A percentile compares a stretch with the other conserved stretches of the same genome.
Conservation (phyloP, 306 rosid genomes). For the Vigna trinervia region DNA sequence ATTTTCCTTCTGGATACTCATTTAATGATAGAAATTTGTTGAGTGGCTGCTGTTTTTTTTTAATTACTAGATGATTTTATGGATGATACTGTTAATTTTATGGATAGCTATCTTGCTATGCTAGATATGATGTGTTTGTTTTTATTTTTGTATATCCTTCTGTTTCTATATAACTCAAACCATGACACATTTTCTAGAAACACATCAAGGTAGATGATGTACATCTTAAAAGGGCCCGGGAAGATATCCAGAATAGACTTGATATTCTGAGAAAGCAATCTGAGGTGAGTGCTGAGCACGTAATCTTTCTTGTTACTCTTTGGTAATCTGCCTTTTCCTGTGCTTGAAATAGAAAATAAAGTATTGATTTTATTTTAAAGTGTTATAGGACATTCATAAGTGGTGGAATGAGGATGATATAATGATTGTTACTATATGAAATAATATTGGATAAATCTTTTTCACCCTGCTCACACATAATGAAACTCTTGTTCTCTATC, state of each 20-base stretch:
- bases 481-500: slow-evolving; percentile 9
- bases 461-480: neutral
- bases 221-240: slow-evolving; percentile 70
- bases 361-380: slow-evolving; percentile 20
- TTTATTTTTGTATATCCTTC: slow-evolving; percentile 26
- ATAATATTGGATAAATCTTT: slow-evolving; percentile 34
- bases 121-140: slow-evolving; percentile 26
- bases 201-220: slow-evolving; percentile 68
- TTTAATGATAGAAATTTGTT: slow-evolving; percentile 20
- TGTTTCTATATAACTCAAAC: slow-evolving; percentile 37
- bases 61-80: slow-evolving; percentile 13
- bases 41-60: neutral
- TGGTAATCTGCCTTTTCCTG: slow-evolving; percentile 20
- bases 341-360: slow-evolving; percentile 31
- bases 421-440: slow-evolving; percentile 25
- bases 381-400: slow-evolving; percentile 11
- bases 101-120: slow-evolving; percentile 1
- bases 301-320: slow-evolving; percentile 26
- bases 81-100: slow-evolving; percentile 31
- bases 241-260: slow-evolving; percentile 82
- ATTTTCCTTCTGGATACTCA: neutral
- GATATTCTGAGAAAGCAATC: slow-evolving; percentile 82
- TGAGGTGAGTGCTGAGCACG: slow-evolving; percentile 67
- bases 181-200: slow-evolving; percentile 58
- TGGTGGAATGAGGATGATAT: slow-evolving; percentile 17